These are phyloP conservation scores for Candida mesenterica DNA, from an alignment of 1,139 yeast genomes.

Conservation along the genomic window DNA sequence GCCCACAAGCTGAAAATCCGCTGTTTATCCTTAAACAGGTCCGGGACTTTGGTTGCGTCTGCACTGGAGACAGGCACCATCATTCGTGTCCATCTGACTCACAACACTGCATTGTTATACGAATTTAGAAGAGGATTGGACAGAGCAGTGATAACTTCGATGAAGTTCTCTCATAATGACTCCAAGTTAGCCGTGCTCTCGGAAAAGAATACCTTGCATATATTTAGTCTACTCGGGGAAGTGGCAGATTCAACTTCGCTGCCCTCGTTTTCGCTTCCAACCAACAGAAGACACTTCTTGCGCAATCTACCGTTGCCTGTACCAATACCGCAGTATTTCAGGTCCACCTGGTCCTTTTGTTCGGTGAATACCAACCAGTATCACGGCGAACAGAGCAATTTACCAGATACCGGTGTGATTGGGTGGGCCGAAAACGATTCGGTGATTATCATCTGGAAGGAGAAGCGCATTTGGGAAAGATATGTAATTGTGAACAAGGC, in stretches of 20 bases:
- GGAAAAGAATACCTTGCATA: conserved; percentile 85
- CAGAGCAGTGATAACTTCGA: conserved; percentile 73
- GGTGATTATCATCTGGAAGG: conserved; percentile 69
- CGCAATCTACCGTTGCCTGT: conserved; percentile 62
- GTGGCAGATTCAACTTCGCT: conserved; percentile 7
- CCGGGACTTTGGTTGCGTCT: conserved; percentile 82
- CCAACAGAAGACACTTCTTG: conserved; percentile 67
- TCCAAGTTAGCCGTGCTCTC: conserved; percentile 78
- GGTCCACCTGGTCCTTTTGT: conserved; percentile 88
- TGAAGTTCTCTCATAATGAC: conserved; percentile 80
- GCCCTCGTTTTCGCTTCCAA: conserved; percentile 10
- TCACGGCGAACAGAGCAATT: conserved; percentile 22
- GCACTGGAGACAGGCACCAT: conserved; percentile 89
- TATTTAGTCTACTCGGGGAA: conserved; percentile 52
- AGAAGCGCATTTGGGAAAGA: conserved; percentile 79
- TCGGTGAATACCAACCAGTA: conserved; percentile 62
- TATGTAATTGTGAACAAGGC: conserved; percentile 50
- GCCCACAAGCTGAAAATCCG: conserved; percentile 78
- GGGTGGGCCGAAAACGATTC: conserved; percentile 80
- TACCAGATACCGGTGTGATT: conserved; percentile 59
- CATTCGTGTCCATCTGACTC: conserved; percentile 73
- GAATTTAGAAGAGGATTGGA: conserved; percentile 91
- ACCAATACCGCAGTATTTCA: conserved; percentile 68
- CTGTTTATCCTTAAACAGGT: conserved; percentile 62
- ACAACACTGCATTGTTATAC: conserved; percentile 66